A percentile compares a stretch with the other conserved stretches of the same genome.
phyloP scores from a whole-genome alignment of 192 early-diverging fungal genomes.

The Entrophospora sp. region DNA sequence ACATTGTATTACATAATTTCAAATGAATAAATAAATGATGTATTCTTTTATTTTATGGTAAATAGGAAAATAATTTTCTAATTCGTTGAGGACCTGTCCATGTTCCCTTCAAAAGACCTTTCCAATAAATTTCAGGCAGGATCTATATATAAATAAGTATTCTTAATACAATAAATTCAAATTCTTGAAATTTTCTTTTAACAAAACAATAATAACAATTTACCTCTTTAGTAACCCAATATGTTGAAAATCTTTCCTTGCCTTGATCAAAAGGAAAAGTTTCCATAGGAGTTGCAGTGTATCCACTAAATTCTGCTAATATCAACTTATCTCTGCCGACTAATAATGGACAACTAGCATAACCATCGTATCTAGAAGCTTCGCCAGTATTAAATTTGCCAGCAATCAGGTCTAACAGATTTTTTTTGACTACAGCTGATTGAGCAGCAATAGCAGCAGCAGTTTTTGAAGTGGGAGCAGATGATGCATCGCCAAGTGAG shows the following conservation, averaged over 20 bases:
- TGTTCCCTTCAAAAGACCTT: conserved; percentile 63
- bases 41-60: too few relatives aligned
- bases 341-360: conserved; percentile 75
- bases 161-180: conserved; percentile 4
- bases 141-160: conserved; percentile 27
- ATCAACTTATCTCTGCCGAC: conserved; percentile 73
- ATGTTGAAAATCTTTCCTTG: conserved; percentile 54
- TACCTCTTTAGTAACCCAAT: conserved; percentile 68
- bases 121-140: conserved; percentile 77
- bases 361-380: conserved; percentile 64
- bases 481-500: conserved; percentile 74
- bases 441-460: conserved; percentile 81
- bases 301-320: conserved; percentile 80
- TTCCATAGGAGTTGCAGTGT: conserved; percentile 60
- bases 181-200: background rate
- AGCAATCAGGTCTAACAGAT: conserved; percentile 55
- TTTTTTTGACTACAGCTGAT: conserved; percentile 64
- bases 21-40: too few relatives aligned
- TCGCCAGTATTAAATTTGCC: conserved; percentile 35
- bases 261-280: conserved; percentile 82
- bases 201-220: background rate
- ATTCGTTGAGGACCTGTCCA: conserved; percentile 64
- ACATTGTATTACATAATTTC: too few relatives aligned
- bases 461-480: conserved; percentile 84
- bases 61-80: conserved; percentile 41